phyloP scores from a whole-genome alignment of 495 filamentous ascomycete genomes.

The Polyplosphaeria fusca region DNA sequence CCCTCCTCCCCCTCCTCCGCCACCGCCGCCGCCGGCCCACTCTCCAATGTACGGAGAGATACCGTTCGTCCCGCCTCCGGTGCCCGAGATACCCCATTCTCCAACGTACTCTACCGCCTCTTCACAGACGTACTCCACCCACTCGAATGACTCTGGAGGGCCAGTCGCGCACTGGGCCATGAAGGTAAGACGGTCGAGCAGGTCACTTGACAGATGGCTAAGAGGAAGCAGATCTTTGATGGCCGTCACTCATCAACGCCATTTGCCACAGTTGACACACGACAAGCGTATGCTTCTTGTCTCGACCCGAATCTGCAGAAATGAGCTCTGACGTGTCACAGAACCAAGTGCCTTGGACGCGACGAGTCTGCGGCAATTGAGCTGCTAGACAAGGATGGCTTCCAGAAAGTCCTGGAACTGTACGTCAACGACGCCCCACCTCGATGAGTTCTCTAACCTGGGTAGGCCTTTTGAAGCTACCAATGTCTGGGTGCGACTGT shows the following conservation, averaged over 20 bases:
- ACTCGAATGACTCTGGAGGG: conserved; percentile 28
- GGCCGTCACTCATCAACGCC: conserved; percentile 42
- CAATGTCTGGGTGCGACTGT: conserved; percentile 55
- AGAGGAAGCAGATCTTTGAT: conserved; percentile 42
- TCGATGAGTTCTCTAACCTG: not conserved
- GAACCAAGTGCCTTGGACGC: conserved; percentile 52
- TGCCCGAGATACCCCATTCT: conserved; percentile 35
- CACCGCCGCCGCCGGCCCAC: not conserved
- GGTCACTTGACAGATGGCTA: not conserved
- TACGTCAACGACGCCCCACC: conserved; percentile 32
- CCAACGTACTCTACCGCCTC: conserved; percentile 36
- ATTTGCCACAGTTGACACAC: conserved; percentile 42
- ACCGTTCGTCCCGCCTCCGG: conserved; percentile 34
- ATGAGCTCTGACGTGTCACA: conserved; percentile 24
- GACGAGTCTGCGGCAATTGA: conserved; percentile 42
- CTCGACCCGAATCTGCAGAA: too few species aligned
- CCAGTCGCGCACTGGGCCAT: conserved; percentile 52
- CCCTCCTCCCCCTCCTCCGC: conserved; percentile 4
- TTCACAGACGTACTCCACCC: conserved; percentile 30
- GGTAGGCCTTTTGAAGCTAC: conserved; percentile 45
- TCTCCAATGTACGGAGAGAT: conserved; percentile 29
- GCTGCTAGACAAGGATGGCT: conserved; percentile 40
- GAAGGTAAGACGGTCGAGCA: conserved; percentile 10
- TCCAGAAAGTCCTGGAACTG: conserved; percentile 46
- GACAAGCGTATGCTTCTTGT: conserved; percentile 44